phyloP scores from a whole-genome alignment of 257 asterid species.

The Nicotiana paniculata region DNA sequence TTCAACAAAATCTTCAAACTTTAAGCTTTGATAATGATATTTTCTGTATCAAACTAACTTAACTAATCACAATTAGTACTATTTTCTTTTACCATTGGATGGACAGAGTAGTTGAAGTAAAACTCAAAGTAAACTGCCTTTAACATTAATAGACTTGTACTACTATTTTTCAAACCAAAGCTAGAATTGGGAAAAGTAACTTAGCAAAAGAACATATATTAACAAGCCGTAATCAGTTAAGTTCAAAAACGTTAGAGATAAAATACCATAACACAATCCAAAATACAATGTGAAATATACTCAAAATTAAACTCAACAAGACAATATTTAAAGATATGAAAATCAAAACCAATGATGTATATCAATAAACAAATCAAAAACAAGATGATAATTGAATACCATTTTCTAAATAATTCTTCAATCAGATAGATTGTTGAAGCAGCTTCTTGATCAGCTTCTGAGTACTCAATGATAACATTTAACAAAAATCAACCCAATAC shows the following conservation, averaged over 20 bases:
- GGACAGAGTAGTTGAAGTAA: neutral
- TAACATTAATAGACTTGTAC: neutral
- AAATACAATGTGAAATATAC: neutral
- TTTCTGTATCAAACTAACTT: neutral
- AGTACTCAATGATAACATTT: neutral
- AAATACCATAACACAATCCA: neutral
- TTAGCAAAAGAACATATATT: neutral
- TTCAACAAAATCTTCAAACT: neutral
- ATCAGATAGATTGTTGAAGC: neutral
- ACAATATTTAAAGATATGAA: neutral
- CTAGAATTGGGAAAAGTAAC: neutral
- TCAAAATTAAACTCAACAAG: neutral
- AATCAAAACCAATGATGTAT: neutral
- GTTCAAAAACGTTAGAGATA: neutral
- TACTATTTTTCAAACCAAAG: neutral
- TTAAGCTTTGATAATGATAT: neutral
- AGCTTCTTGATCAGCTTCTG: neutral
- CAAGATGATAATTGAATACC: neutral
- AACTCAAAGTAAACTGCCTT: neutral
- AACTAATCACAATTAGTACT: too few relatives aligned
- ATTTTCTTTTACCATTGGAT: neutral
- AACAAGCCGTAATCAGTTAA: neutral
- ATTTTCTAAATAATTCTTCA: neutral
- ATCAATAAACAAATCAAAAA: neutral
- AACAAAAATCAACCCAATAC: neutral